Base-by-base conservation (phyloP, 345 rosid genomes). In the Salix dunnii region DNA sequence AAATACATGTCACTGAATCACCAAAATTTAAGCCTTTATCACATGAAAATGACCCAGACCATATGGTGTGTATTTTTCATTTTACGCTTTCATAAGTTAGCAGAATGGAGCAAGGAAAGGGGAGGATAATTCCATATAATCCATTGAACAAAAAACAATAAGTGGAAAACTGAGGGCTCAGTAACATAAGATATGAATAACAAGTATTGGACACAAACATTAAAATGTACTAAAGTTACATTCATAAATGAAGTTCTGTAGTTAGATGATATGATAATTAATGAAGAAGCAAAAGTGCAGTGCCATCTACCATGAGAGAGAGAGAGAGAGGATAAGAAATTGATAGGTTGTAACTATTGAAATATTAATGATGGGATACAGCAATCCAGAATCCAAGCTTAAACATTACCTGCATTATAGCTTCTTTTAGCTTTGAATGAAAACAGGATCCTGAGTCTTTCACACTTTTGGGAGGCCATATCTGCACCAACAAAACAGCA, bases 391-490 rank as follows among this genome's bases (percentile, higher is more conserved):
- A 80, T 49, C 25, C 63, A 38, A 77, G 74, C 25, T 79, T 63
- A 80, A 81, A 63, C 51, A 76, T 81, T 69, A 90, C 99, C 97
- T 90, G 92, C 86, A 87, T 30, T 78, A 96, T 90, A 68, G 91
- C 97, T 84, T 93, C 99, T 84, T 88, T 96, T 80, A 93, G 86
- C 79, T 74, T 87, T 72, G 93, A 90, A 88, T 96, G 95, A 79
- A 93, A 89, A 80, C 84, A 83, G 70, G 99, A 93, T 75, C 97
- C 97, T 23, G 97, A 88, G 86, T 96, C 99, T 84, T 93, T 94
- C 73, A 96, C 87, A 86, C 85, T 90, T 84, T 93, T 96, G 30
- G 99, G 98, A 87, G 99, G 99, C 98, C 98, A 96, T 86, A 96
- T 90, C 99, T 96, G 89, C 80, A 84, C 36, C 69, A 82, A 74